phyloP scores from a whole-genome alignment of 768 basidiomycete genomes.

The Tylopilus vinaceipallidus region DNA sequence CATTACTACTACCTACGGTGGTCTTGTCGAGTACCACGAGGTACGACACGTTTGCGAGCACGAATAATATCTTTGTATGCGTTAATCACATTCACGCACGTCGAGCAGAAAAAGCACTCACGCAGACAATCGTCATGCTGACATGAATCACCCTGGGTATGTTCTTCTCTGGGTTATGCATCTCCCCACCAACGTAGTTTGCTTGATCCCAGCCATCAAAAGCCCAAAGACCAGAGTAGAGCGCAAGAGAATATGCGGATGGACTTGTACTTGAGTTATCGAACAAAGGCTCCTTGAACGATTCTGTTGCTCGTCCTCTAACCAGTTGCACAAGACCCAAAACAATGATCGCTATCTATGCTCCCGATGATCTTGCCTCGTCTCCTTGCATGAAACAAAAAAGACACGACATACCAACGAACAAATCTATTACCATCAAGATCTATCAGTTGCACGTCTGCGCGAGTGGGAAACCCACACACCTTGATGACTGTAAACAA shows the following conservation, averaged over 20 bases:
- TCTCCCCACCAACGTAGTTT: conserved; percentile 90
- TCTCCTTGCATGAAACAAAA: neutral
- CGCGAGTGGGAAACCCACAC: conserved; percentile 9
- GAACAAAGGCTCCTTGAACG: conserved; percentile 69
- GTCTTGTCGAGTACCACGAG: conserved; percentile 87
- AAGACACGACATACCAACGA: conserved; percentile 53
- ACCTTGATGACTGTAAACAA: conserved; percentile 91
- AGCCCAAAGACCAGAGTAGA: conserved; percentile 95
- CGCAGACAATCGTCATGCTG: conserved; percentile 84
- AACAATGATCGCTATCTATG: conserved; percentile 66
- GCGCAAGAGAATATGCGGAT: conserved; percentile 85
- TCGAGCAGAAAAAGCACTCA: conserved; percentile 32
- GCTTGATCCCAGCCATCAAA: conserved; percentile 96
- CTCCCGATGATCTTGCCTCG: neutral
- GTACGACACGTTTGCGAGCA: conserved; percentile 85
- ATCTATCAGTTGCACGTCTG: neutral
- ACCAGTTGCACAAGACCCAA: conserved; percentile 77
- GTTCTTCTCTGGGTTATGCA: conserved; percentile 77
- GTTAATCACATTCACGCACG: conserved; percentile 3
- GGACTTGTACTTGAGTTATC: conserved; percentile 72
- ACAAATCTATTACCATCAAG: conserved; percentile 43
- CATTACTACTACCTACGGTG: conserved; percentile 77
- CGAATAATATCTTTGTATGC: conserved; percentile 58
- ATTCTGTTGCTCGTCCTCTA: conserved; percentile 66
- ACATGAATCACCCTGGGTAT: conserved; percentile 86